These are phyloP conservation scores for Jatropha curcas DNA, from an alignment of 345 rosid genomes.

Conservation along the genomic window DNA sequence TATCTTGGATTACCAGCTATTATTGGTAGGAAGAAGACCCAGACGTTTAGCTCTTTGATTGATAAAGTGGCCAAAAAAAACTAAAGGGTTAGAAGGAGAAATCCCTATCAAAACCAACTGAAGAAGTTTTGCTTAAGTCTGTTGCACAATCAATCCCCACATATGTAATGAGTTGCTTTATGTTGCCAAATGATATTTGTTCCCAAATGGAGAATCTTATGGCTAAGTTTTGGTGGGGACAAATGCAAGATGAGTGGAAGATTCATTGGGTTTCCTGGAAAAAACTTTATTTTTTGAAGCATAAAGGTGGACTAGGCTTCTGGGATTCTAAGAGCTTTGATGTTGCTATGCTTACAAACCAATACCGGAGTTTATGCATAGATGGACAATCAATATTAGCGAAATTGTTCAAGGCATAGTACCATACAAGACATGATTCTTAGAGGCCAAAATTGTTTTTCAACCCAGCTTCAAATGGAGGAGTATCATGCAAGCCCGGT, in stretches of 20 bases:
- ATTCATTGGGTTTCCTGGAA: background rate
- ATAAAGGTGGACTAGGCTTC: background rate
- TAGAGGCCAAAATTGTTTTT: no score
- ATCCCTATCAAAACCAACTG: background rate
- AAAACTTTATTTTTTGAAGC: background rate
- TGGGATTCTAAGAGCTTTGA: background rate
- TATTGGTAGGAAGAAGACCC: background rate
- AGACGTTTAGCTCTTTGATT: background rate
- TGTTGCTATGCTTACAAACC: background rate
- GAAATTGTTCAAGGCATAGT: no score
- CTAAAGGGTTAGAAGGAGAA: background rate
- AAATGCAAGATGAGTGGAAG: background rate
- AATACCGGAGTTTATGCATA: background rate
- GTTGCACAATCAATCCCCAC: background rate
- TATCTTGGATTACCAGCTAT: background rate
- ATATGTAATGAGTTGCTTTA: background rate
- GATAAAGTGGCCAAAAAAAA: background rate
- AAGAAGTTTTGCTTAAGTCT: background rate
- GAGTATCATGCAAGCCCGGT: no score
- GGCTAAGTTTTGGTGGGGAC: background rate
- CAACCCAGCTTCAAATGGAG: no score
- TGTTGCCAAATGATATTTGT: background rate
- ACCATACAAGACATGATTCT: no score
- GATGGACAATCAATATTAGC: no score
- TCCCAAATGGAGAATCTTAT: background rate